Evolutionary conservation across 2,329 filamentous ascomycete species (phyloP).

Genomic region (Purpureocillium lavendulum): DNA sequence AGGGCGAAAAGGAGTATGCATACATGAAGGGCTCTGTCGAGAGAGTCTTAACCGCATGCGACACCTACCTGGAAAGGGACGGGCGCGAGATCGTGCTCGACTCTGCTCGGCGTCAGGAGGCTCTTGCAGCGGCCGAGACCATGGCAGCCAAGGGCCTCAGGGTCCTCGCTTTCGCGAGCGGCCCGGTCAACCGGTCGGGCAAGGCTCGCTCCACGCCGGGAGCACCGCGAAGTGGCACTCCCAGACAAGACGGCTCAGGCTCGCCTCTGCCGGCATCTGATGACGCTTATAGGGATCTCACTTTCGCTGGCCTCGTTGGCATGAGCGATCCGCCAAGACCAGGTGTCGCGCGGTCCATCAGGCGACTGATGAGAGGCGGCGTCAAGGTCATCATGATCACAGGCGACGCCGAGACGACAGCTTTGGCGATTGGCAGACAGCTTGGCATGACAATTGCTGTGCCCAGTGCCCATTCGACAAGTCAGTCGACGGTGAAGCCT

Average conservation of each 20-base stretch:
- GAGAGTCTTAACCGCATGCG: slow-evolving; percentile 75
- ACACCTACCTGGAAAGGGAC: slow-evolving; percentile 81
- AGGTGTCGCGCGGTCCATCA: slow-evolving; percentile 82
- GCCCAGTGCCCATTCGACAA: slow-evolving; percentile 40
- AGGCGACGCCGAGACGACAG: slow-evolving; percentile 90
- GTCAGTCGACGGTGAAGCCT: slow-evolving; percentile 53
- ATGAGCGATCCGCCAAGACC: slow-evolving; percentile 96
- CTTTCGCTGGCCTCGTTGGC: slow-evolving; percentile 86
- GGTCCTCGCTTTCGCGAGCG: slow-evolving; percentile 90
- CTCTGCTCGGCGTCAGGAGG: slow-evolving; percentile 63
- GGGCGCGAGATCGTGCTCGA: slow-evolving; percentile 84
- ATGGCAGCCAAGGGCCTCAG: slow-evolving; percentile 88
- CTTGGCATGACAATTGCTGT: slow-evolving; percentile 80
- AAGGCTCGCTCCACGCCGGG: slow-evolving; percentile 30
- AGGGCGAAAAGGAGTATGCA: slow-evolving; percentile 65
- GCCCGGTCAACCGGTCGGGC: slow-evolving; percentile 46
- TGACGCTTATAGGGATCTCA: slow-evolving; percentile 72
- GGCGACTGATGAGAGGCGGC: slow-evolving; percentile 82
- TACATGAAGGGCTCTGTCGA: slow-evolving; percentile 97
- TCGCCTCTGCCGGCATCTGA: slow-evolving; percentile 44
- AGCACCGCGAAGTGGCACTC: slow-evolving; percentile 43
- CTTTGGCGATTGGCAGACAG: slow-evolving; percentile 85
- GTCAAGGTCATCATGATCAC: slow-evolving; percentile 99
- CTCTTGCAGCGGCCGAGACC: slow-evolving; percentile 67
- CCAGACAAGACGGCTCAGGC: slow-evolving; percentile 30